Conservation (phyloP, 805 yeast species). For the Lipomyces starkeyi region DNA sequence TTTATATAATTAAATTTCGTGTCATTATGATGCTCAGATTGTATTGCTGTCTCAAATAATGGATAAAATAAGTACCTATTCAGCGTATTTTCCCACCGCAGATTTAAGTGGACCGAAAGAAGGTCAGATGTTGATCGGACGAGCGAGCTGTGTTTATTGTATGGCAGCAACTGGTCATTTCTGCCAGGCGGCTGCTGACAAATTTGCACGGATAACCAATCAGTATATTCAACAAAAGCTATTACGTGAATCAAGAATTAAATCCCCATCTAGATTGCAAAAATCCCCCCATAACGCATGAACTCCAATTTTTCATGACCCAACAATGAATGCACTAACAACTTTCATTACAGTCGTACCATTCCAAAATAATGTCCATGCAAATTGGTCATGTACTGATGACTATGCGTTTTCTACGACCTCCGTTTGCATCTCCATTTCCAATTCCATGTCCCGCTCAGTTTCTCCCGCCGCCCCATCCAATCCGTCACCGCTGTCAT, state of each 20-base stretch:
- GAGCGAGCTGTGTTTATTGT: no score
- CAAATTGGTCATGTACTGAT: not conserved
- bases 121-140: no score
- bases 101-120: no score
- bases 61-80: no score
- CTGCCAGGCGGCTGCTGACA: no score
- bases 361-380: not conserved
- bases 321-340: not conserved
- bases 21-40: no score
- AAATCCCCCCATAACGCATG: not conserved
- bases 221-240: no score
- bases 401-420: not conserved
- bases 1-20: no score
- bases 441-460: not conserved
- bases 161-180: no score
- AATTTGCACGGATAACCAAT: no score
- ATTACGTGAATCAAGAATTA: not conserved
- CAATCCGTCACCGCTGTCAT: conserved; percentile 24
- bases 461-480: conserved; percentile 4
- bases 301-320: not conserved
- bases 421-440: not conserved
- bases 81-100: no score
- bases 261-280: not conserved
- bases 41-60: no score
- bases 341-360: not conserved